Percentiles rank a stretch among this genome's conserved stretches.
These are phyloP conservation scores for Suillus spraguei DNA, from an alignment of 768 basidiomycete genomes.

Conservation along the genomic window DNA sequence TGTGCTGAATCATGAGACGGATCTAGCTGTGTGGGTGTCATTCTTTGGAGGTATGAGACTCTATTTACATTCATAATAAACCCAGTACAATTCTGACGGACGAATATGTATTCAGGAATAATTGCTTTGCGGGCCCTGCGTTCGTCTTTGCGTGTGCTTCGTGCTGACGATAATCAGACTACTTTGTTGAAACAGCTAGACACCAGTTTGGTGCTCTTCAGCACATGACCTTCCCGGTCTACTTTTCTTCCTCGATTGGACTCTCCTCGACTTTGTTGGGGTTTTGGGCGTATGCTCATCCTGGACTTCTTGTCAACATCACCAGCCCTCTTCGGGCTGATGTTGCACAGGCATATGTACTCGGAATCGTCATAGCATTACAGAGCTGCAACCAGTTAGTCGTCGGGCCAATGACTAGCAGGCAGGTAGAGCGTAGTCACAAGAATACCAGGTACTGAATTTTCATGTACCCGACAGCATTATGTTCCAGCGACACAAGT, in stretches of 20 bases:
- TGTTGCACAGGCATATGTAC: slow-evolving; percentile 65
- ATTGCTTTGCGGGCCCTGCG: slow-evolving; percentile 64
- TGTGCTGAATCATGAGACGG: neutral
- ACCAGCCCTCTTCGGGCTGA: slow-evolving; percentile 53
- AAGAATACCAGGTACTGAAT: slow-evolving; percentile 8
- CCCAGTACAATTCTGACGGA: neutral
- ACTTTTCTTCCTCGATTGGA: slow-evolving; percentile 63
- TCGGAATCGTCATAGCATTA: slow-evolving; percentile 46
- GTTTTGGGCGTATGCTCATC: slow-evolving; percentile 61
- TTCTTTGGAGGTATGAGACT: slow-evolving; percentile 59
- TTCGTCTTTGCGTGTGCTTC: slow-evolving; percentile 33
- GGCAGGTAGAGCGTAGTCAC: slow-evolving; percentile 39
- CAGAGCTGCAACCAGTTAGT: slow-evolving; percentile 68
- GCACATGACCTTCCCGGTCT: slow-evolving; percentile 73
- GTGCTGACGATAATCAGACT: neutral
- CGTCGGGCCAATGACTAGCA: slow-evolving; percentile 73
- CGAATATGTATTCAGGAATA: slow-evolving; percentile 40
- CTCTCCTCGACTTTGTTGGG: slow-evolving; percentile 57
- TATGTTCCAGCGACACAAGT: slow-evolving; percentile 73
- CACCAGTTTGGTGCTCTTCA: slow-evolving; percentile 76
- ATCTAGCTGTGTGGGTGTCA: slow-evolving; percentile 55
- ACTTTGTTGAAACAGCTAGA: slow-evolving; percentile 47
- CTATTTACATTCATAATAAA: neutral
- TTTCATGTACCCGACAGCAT: slow-evolving; percentile 42
- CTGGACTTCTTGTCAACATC: slow-evolving; percentile 51